Evolutionary conservation across 2,329 filamentous ascomycete species (phyloP).

Genomic region (Xylaria digitata): DNA sequence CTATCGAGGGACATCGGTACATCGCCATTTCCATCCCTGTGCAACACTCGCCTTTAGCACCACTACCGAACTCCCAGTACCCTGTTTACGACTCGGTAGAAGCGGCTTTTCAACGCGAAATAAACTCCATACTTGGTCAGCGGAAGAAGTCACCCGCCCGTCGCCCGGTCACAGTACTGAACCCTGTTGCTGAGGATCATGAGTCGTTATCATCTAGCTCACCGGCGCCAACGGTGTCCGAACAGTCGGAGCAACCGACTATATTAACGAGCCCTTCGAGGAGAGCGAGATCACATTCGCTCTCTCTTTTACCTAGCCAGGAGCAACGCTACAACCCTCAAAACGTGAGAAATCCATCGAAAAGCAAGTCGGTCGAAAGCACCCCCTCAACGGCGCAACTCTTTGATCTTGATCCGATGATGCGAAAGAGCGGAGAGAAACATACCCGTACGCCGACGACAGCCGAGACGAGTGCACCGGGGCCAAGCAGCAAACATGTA

Average conservation of each 20-base stretch:
- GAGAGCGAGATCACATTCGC: conserved; percentile 34
- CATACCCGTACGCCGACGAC: neutral
- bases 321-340: conserved; percentile 35
- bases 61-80: conserved; percentile 43
- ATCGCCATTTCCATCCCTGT: conserved; percentile 71
- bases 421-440: neutral
- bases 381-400: neutral
- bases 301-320: conserved; percentile 34
- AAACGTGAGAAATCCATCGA: conserved; percentile 10
- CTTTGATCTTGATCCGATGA: neutral
- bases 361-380: conserved; percentile 20
- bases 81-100: conserved; percentile 38
- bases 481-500: conserved; percentile 2
- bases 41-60: conserved; percentile 59
- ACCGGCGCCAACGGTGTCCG: conserved; percentile 25
- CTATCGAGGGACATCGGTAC: conserved; percentile 64
- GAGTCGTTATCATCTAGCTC: conserved; percentile 48
- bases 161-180: conserved; percentile 48
- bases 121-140: conserved; percentile 37
- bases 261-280: conserved; percentile 32
- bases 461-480: neutral
- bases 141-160: conserved; percentile 33
- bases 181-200: conserved; percentile 52
- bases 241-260: conserved; percentile 28
- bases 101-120: conserved; percentile 36